Evolutionary conservation across 371 early-diverging fungal genomes (phyloP), one percentile per base, ranked within the genome.

Genomic region (Apophysomyces ossiformis): DNA sequence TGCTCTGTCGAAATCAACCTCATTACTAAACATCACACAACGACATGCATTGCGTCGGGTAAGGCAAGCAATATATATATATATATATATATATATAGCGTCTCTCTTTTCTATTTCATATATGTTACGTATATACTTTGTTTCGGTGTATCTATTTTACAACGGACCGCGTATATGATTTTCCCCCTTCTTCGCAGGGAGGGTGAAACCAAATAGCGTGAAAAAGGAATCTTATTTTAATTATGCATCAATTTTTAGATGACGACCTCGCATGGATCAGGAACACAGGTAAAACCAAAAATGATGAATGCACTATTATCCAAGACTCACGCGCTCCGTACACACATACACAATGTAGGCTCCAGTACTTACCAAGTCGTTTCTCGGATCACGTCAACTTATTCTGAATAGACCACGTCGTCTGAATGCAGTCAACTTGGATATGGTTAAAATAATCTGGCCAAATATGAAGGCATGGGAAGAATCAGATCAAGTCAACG

Each of bases 341-440:
- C 13, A 32, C 39, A 16, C 5, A 58, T 35, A 21, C 21, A 7
- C 4, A 32, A 21, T 11, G 7, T 38, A 82, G 81, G 75, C 76
- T 21, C 79, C 78, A 61, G 81, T 84, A 35, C 61, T 84, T 61
- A 79, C 78, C 45, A 79, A 76, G 38, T 77, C 54, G 1, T 7
- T 21, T 7, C 79, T 38, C 58, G 70, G 70, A 36, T 16, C 59
- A 11, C 72, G 73, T n/a, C 76, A 90, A 13, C 82, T 96, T 57
- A 81, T 93, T 44, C 82, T 97, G 57, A 96, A 96, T 78, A 84
- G 96, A 36, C 96, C 96, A 2, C 80, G 84, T 60, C 88, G 86
- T 7, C 75, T 93, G 37, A 97, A 97, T 74, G 90, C 96, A 9
- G 81, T 97, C 47, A 94, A 88, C 75, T 73, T 87, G 71, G 82